Conservation (phyloP, 352 stramenopile species). For the Phytophthora citricola region DNA sequence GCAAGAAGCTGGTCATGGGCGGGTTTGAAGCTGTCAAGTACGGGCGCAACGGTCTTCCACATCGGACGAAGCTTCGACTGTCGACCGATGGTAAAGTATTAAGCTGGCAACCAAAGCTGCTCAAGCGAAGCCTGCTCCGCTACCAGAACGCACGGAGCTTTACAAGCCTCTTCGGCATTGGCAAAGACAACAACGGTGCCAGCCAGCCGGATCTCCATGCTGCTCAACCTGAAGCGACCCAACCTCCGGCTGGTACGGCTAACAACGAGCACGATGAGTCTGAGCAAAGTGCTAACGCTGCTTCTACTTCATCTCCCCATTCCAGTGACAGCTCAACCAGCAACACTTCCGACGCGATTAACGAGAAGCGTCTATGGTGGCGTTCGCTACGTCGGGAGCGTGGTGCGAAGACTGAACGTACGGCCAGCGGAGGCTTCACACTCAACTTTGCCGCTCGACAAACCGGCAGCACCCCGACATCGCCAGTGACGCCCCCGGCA, state of each 20-base stretch:
- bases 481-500: constrained; percentile 25
- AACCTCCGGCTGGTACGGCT: constrained; percentile 31
- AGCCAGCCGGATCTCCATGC: constrained; percentile 53
- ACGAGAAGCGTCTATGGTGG: constrained; percentile 80
- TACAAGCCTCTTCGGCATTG: constrained; percentile 66
- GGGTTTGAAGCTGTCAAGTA: constrained; percentile 86
- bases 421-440: constrained; percentile 66
- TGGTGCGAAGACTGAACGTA: constrained; percentile 62
- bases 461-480: constrained; percentile 45
- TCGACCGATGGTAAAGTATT: constrained; percentile 74
- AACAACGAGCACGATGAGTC: constrained; percentile 23
- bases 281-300: constrained; percentile 30
- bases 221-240: constrained; percentile 37
- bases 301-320: constrained; percentile 31
- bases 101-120: constrained; percentile 78
- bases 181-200: constrained; percentile 41
- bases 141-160: constrained; percentile 79
- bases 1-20: constrained; percentile 72
- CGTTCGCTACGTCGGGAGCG: constrained; percentile 67
- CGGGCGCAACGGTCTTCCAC: constrained; percentile 73
- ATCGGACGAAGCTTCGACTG: constrained; percentile 78
- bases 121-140: constrained; percentile 74
- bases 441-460: constrained; percentile 52
- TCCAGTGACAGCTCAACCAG: constrained; percentile 43
- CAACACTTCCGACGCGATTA: constrained; percentile 52